Percentiles rank a stretch among this genome's conserved stretches.
These are phyloP conservation scores for Ramaria sp. DNA, from an alignment of 768 basidiomycete species.

Conservation along the genomic window DNA sequence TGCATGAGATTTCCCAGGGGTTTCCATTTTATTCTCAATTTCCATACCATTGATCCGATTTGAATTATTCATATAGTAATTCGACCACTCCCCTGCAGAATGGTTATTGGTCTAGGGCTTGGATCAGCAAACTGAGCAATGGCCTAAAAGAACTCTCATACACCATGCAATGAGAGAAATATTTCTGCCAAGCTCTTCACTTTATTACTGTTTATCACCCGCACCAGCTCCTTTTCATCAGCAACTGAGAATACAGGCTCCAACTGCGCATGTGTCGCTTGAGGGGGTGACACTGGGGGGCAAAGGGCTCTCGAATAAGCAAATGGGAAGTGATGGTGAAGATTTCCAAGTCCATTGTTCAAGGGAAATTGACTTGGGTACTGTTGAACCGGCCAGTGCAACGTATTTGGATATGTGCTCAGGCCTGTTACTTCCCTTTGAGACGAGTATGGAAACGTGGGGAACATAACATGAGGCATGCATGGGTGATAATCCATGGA, in stretches of 20 bases:
- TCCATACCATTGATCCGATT: not conserved
- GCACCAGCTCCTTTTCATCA: not conserved
- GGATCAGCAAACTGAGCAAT: not conserved
- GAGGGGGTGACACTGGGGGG: not conserved
- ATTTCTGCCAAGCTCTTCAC: not conserved
- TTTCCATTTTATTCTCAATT: not conserved
- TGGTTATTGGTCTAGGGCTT: not conserved
- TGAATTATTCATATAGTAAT: not conserved
- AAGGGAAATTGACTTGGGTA: too few relatives aligned
- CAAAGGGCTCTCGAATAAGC: not conserved
- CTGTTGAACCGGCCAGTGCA: too few relatives aligned
- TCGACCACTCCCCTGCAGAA: not conserved
- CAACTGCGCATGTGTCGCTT: not conserved
- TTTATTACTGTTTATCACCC: not conserved
- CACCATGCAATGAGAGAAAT: not conserved
- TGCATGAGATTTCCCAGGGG: not conserved
- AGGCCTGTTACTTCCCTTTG: too few relatives aligned
- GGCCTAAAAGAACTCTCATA: not conserved
- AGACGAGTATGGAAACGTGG: too few relatives aligned
- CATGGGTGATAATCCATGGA: too few relatives aligned
- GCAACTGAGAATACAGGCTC: not conserved
- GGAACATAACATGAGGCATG: too few relatives aligned
- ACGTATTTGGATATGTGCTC: not conserved
- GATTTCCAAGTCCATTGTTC: not conserved
- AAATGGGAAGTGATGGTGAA: not conserved